Base-by-base conservation (phyloP, 2,329 filamentous ascomycete genomes). In the Diaporthe aspalathi region DNA sequence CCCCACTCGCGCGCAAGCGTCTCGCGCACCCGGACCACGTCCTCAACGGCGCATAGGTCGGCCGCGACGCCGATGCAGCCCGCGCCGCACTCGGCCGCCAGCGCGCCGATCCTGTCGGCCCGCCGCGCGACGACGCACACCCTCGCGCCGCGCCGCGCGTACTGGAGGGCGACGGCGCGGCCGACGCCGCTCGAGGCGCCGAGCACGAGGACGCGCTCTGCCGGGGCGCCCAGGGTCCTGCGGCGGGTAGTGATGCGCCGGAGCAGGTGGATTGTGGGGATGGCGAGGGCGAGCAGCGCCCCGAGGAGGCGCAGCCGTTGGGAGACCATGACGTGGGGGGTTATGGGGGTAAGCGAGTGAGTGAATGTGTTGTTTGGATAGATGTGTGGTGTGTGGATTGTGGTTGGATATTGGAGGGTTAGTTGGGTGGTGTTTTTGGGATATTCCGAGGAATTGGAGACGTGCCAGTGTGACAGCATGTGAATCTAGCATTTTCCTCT, bases 131-230 rank as follows among this genome's bases (percentile, higher is more conserved):
- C 77, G 49, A 76, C 72, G 56, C 78, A 81, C 4, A 80, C 73
- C 47, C 68, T 67, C 5, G 78, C 78, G 22, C 76, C 77, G 22
- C 78, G 78, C 9, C 73, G 74, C 1, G 77, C 76, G 65, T 81
- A 81, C 24, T 73, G 74, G 54, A 72, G 75, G 7, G 76, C 76
- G n/a, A 78, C 63, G 16, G 75, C 70, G 29, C 76, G 75, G 9
- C 79, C 79, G n/a, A 80, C 75, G 35, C 79, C 79, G 68, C 79
- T 80, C 1, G 79, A 81, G 2, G 79, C 79, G 6, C 79, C 79
- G 66, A 81, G 73, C 35, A 81, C 73, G 17, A 80, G 74, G 27
- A 81, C 78, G 14, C 79, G 78, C 67, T 81, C 79, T 17, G 67
- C 43, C 40, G 63, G 5, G 35, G 35, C 6, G 35, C 5, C 32